Conservation (phyloP, 2,329 filamentous ascomycete species). For the Aaosphaeria pasadenensis region DNA sequence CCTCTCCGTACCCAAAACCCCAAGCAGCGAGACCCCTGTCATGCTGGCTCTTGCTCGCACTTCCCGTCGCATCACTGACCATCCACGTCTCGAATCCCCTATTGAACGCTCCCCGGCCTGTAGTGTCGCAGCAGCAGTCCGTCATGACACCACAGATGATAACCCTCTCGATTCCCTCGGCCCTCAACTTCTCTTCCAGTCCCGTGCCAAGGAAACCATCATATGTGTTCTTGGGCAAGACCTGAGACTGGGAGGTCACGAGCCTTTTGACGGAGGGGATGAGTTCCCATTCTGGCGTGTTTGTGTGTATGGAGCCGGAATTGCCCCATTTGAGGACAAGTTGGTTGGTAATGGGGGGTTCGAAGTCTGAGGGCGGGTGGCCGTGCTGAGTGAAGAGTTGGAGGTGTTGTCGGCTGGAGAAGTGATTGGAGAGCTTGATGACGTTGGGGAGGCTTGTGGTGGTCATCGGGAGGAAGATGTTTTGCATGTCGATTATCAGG, state of each 20-base stretch:
- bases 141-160: slow-evolving; percentile 44
- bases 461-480: slow-evolving; percentile 28
- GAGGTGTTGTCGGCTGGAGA: slow-evolving; percentile 21
- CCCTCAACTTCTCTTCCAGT: slow-evolving; percentile 23
- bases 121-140: slow-evolving; percentile 42
- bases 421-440: slow-evolving; percentile 16
- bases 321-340: slow-evolving; percentile 40
- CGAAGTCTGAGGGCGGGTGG: slow-evolving; percentile 22
- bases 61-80: slow-evolving; percentile 38
- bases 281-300: slow-evolving; percentile 31
- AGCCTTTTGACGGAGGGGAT: slow-evolving; percentile 19
- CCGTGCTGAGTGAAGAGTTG: slow-evolving; percentile 19
- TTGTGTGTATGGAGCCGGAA: slow-evolving; percentile 28
- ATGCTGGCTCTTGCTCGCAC: slow-evolving; percentile 33
- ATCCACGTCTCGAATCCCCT: slow-evolving; percentile 43
- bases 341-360: slow-evolving; percentile 20
- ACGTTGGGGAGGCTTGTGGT: slow-evolving; percentile 20
- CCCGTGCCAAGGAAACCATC: slow-evolving; percentile 38
- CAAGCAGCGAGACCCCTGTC: slow-evolving; percentile 25
- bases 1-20: slow-evolving; percentile 37
- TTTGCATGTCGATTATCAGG: slow-evolving; percentile 43
- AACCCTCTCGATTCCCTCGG: slow-evolving; percentile 24
- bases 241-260: slow-evolving; percentile 2
- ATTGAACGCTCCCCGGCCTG: slow-evolving; percentile 39
- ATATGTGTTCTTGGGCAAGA: slow-evolving; percentile 42